Conservation (phyloP, 495 filamentous ascomycete genomes). For the Elasticomyces elasticus region DNA sequence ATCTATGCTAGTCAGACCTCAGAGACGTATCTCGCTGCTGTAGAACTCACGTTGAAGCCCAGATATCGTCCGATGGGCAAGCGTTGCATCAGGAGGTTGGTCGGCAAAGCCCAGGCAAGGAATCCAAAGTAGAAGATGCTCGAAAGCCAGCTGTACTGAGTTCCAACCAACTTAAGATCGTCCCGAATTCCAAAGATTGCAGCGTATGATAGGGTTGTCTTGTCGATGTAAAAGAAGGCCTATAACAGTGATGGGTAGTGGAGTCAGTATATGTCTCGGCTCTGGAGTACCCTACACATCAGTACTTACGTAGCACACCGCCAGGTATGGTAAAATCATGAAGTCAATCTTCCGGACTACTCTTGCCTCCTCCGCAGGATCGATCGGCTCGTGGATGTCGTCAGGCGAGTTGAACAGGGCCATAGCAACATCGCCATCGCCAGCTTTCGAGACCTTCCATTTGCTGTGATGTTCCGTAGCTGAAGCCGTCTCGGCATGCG, state of each 20-base stretch:
- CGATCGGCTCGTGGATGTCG: conserved; percentile 35
- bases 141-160: conserved; percentile 49
- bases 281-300: no score
- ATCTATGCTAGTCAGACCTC: conserved; percentile 35
- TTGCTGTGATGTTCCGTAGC: conserved; percentile 2
- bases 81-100: conserved; percentile 46
- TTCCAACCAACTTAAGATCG: conserved; percentile 39
- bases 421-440: conserved; percentile 23
- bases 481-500: conserved; percentile 6
- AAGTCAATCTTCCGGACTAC: conserved; percentile 49
- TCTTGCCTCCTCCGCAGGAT: conserved; percentile 40
- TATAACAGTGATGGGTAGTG: no score
- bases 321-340: conserved; percentile 34
- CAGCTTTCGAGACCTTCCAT: conserved; percentile 18
- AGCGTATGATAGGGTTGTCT: conserved; percentile 30
- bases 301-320: conserved; percentile 42
- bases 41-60: conserved; percentile 33
- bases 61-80: conserved; percentile 50
- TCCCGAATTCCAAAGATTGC: conserved; percentile 49
- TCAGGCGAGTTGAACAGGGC: conserved; percentile 16
- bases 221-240: conserved; percentile 49
- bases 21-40: background rate
- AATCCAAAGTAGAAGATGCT: conserved; percentile 57
- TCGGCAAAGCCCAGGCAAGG: conserved; percentile 38
- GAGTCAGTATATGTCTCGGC: no score